Conservation (phyloP, 169 alveolate genomes). For the Eimeria praecox region DNA sequence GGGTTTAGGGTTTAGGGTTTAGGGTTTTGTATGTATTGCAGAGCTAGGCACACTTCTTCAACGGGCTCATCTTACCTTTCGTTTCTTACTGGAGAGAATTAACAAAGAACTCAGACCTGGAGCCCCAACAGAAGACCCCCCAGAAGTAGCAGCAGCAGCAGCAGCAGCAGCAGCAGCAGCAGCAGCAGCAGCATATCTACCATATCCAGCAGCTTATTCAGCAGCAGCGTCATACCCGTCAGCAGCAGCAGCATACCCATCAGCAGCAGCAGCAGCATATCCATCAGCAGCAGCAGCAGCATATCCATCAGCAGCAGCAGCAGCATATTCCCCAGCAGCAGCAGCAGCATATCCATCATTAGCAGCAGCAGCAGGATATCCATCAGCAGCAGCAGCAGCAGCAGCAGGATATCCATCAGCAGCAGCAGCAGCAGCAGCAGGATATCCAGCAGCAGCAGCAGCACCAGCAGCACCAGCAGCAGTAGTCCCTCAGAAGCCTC, state of each 20-base stretch:
- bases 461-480: constrained; percentile 9
- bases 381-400: neutral
- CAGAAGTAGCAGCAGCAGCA: constrained; percentile 22
- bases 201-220: neutral
- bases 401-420: neutral
- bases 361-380: neutral
- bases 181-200: neutral
- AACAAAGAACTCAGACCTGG: constrained; percentile 45
- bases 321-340: no score
- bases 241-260: neutral
- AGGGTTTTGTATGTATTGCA: neutral
- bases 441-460: constrained; percentile 1
- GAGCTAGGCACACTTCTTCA: constrained; percentile 53
- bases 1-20: constrained; percentile 32
- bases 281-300: neutral
- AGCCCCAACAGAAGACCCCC: constrained; percentile 13
- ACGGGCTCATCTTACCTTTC: constrained; percentile 4
- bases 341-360: neutral
- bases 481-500: neutral
- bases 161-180: constrained; percentile 37
- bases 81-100: constrained; percentile 24
- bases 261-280: neutral
- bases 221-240: neutral
- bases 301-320: neutral
- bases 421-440: constrained; percentile 40